phyloP scores from a whole-genome alignment of 1,139 yeast species.

The Suzukiozyma palmioleophila region DNA sequence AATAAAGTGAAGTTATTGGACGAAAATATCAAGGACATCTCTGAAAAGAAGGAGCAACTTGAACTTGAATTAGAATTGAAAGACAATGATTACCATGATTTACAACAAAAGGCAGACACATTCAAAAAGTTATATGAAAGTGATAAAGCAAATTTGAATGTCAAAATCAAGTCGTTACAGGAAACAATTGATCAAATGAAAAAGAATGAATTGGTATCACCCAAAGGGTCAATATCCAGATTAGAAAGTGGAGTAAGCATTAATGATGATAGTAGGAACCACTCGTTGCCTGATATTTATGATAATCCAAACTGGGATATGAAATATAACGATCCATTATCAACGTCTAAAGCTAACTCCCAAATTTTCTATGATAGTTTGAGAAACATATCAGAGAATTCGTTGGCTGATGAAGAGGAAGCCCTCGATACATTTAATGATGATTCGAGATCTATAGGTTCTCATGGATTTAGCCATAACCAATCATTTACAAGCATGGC shows the following conservation, averaged over 20 bases:
- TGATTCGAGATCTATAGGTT: conserved; percentile 11
- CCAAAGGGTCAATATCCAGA: conserved; percentile 1
- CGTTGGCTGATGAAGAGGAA: conserved; percentile 20
- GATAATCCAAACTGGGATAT: conserved; percentile 17
- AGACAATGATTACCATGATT: conserved; percentile 21
- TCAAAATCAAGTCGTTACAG: conserved; percentile 23
- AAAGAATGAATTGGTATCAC: conserved; percentile 3
- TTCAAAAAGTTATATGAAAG: conserved; percentile 26
- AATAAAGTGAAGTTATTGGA: conserved; percentile 20
- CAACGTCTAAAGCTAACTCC: conserved; percentile 22
- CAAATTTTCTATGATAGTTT: conserved; percentile 13
- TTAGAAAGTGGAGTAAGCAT: conserved; percentile 13
- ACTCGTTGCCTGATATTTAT: conserved; percentile 1
- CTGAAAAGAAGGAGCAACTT: conserved; percentile 16
- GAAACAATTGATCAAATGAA: conserved; percentile 17
- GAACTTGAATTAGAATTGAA: conserved; percentile 20
- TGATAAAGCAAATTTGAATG: conserved; percentile 26
- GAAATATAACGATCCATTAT: conserved; percentile 33
- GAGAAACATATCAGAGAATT: conserved; percentile 16
- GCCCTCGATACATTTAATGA: conserved; percentile 7
- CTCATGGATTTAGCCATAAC: conserved; percentile 7
- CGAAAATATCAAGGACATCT: conserved; percentile 10
- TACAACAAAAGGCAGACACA: conserved; percentile 28
- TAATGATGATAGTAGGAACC: conserved; percentile 11
- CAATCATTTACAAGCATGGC: conserved; percentile 12